Percentiles rank a stretch among this genome's conserved stretches.
Conservation (phyloP, 192 early-diverging fungal species). For the Entomortierella lignicola region DNA sequence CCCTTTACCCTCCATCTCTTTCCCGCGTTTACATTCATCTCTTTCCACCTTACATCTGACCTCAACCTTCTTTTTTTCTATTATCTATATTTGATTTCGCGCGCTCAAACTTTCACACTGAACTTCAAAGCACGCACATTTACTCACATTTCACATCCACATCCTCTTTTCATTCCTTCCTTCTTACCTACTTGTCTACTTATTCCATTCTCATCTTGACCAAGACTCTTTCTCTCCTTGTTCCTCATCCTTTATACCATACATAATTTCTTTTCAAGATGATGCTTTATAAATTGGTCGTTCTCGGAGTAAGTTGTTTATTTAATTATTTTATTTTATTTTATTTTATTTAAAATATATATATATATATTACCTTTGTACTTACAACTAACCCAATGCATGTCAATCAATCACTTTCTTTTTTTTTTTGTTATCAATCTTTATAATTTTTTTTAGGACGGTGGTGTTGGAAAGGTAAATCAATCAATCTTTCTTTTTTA, state of each 20-base stretch:
- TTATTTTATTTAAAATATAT: too few relatives aligned
- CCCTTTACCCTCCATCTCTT: too few relatives aligned
- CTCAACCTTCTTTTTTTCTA: too few relatives aligned
- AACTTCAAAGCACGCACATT: not conserved
- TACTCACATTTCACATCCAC: not conserved
- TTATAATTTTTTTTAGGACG: slow-evolving; percentile 26
- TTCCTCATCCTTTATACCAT: slow-evolving; percentile 13
- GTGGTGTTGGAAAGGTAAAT: slow-evolving; percentile 58
- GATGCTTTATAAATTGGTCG: slow-evolving; percentile 57
- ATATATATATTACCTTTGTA: too few relatives aligned
- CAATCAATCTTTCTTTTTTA: not conserved
- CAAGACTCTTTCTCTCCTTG: not conserved
- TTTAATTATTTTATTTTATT: not conserved
- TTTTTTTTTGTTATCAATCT: not conserved
- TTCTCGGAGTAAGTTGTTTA: slow-evolving; percentile 52
- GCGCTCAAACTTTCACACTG: too few relatives aligned
- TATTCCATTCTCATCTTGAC: not conserved
- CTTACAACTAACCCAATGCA: not conserved
- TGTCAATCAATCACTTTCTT: not conserved
- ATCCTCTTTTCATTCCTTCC: not conserved
- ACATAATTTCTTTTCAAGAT: slow-evolving; percentile 34
- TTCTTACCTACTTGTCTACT: not conserved
- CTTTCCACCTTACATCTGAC: too few relatives aligned
- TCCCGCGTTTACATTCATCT: too few relatives aligned
- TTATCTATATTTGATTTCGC: too few relatives aligned